Percentiles rank a stretch among this genome's conserved stretches.
These are phyloP conservation scores for Boletales sp. DNA, from an alignment of 768 basidiomycete species.

Conservation along the genomic window DNA sequence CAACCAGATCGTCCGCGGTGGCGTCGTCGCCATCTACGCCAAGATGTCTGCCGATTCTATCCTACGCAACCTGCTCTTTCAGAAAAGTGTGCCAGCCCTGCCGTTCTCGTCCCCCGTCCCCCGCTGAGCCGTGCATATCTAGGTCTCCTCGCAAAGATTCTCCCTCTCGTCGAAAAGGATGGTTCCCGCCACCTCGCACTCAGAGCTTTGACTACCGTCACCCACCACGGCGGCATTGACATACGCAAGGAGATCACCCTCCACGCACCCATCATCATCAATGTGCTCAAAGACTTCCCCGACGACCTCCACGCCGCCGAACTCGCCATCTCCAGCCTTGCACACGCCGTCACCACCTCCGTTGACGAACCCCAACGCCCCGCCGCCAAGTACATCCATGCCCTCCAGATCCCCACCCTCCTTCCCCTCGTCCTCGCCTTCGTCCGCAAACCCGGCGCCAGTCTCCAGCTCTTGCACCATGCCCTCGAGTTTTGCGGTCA, in stretches of 20 bases:
- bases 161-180: conserved; percentile 49
- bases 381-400: conserved; percentile 35
- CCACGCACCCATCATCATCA: conserved; percentile 39
- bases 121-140: not conserved
- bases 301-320: conserved; percentile 51
- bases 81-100: conserved; percentile 41
- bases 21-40: conserved; percentile 58
- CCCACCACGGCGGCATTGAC: conserved; percentile 55
- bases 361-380: conserved; percentile 38
- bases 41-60: conserved; percentile 62
- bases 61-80: conserved; percentile 55
- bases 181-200: conserved; percentile 51
- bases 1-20: conserved; percentile 50
- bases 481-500: conserved; percentile 45
- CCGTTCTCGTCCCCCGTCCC: not conserved
- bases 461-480: conserved; percentile 47
- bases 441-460: conserved; percentile 41
- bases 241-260: conserved; percentile 50
- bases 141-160: conserved; percentile 58
- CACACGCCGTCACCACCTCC: conserved; percentile 48
- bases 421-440: conserved; percentile 41
- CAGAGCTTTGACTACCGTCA: conserved; percentile 53
- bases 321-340: conserved; percentile 47
- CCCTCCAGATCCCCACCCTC: conserved; percentile 42
- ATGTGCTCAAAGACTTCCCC: conserved; percentile 45